These are phyloP conservation scores for Gyromitra esculenta DNA, from an alignment of 2,329 filamentous ascomycete species.

Conservation along the genomic window DNA sequence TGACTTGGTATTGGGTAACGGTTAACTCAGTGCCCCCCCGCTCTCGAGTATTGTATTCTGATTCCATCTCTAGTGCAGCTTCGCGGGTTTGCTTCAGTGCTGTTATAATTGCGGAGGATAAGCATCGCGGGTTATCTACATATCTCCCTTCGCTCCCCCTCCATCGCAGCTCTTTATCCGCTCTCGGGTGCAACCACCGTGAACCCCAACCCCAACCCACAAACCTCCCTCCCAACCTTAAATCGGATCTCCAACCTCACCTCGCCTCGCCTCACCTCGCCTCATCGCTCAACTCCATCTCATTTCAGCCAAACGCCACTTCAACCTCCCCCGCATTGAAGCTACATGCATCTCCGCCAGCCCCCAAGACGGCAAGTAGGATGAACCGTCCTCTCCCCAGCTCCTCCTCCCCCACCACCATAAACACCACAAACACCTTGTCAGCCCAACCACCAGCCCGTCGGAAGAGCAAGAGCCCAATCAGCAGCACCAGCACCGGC, in stretches of 20 bases:
- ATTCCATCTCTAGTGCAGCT: background rate
- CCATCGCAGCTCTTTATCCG: slow-evolving; percentile 24
- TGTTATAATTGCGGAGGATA: background rate
- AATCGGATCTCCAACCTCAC: background rate
- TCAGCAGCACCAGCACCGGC: background rate
- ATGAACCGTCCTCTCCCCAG: slow-evolving; percentile 44
- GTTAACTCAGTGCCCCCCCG: background rate
- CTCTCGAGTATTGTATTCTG: background rate
- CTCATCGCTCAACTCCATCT: background rate
- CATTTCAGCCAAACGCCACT: background rate
- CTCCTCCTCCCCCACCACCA: background rate
- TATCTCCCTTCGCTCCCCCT: background rate
- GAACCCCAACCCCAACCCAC: background rate
- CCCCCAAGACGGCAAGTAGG: slow-evolving; percentile 33
- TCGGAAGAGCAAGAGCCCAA: slow-evolving; percentile 40
- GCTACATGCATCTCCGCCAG: slow-evolving; percentile 44
- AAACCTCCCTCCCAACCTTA: no score
- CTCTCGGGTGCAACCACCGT: slow-evolving; percentile 14
- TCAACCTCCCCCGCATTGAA: slow-evolving; percentile 2
- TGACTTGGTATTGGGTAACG: background rate
- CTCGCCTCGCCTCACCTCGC: background rate
- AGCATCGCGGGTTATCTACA: background rate
- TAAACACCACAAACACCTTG: background rate
- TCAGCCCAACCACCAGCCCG: slow-evolving; percentile 19
- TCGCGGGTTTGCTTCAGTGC: background rate